Conservation (phyloP, 202 grass and related monocot genomes). For the Carex sylvatica region DNA sequence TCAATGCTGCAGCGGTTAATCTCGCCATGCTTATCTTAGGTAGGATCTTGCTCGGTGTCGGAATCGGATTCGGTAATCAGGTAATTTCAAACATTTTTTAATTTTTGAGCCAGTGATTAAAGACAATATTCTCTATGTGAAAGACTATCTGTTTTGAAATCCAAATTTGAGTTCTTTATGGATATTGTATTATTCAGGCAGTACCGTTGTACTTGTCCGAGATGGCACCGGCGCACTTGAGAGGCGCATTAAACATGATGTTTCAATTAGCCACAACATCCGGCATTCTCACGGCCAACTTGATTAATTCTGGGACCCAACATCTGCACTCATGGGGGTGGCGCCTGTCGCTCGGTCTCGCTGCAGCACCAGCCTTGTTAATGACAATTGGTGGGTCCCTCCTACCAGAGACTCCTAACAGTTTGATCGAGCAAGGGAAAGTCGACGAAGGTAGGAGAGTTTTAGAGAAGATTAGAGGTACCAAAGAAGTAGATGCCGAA, state of each 20-base stretch:
- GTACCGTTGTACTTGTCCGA: slow-evolving; percentile 74
- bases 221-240: slow-evolving; percentile 84
- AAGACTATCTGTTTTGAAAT: too few relatives aligned
- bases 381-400: slow-evolving; percentile 66
- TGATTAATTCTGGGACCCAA: slow-evolving; percentile 88
- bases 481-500: slow-evolving; percentile 68
- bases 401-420: slow-evolving; percentile 90
- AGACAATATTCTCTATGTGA: too few relatives aligned
- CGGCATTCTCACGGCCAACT: slow-evolving; percentile 84
- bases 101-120: too few relatives aligned
- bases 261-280: slow-evolving; percentile 92
- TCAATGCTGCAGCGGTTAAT: slow-evolving; percentile 67
- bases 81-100: slow-evolving; percentile 18
- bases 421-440: slow-evolving; percentile 63
- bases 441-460: slow-evolving; percentile 49
- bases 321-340: slow-evolving; percentile 79
- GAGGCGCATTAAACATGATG: slow-evolving; percentile 90
- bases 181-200: slow-evolving; percentile 34
- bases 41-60: slow-evolving; percentile 86
- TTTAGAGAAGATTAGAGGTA: slow-evolving; percentile 75
- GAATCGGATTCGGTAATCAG: slow-evolving; percentile 91
- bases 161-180: too few relatives aligned
- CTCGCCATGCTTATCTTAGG: slow-evolving; percentile 76
- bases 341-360: slow-evolving; percentile 79
- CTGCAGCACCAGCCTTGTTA: slow-evolving; percentile 51